These are phyloP conservation scores for Xylona heveae DNA, from an alignment of 495 filamentous ascomycete genomes.

Conservation along the genomic window DNA sequence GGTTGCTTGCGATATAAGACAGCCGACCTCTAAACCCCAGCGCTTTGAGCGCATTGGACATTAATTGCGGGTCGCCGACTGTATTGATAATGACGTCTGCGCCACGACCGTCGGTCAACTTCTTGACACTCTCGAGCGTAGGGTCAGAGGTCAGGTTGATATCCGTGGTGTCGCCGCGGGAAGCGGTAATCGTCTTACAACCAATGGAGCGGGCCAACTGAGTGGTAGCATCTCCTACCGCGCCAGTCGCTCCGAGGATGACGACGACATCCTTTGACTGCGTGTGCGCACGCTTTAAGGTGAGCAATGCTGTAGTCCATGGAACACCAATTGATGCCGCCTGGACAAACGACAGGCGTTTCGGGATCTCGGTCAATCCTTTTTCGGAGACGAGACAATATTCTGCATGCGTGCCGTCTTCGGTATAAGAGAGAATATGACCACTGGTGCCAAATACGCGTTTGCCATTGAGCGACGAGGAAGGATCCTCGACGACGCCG, in stretches of 20 bases:
- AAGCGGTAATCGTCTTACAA: constrained; percentile 11
- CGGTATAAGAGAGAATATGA: constrained; percentile 9
- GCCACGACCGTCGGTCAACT: constrained; percentile 13
- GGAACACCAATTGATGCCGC: constrained; percentile 16
- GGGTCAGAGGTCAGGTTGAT: constrained; percentile 12
- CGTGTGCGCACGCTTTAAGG: constrained; percentile 10
- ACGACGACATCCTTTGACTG: constrained; percentile 14
- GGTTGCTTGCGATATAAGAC: neutral
- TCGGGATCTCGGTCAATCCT: constrained; percentile 12
- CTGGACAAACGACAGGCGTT: constrained; percentile 6
- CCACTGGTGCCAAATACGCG: constrained; percentile 16
- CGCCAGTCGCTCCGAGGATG: constrained; percentile 18
- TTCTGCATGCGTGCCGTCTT: constrained; percentile 17
- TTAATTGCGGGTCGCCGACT: constrained; percentile 12
- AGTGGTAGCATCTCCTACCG: constrained; percentile 14
- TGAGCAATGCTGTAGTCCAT: constrained; percentile 15
- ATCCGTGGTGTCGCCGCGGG: constrained; percentile 12
- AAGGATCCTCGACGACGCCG: constrained; percentile 9
- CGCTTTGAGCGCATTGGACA: constrained; percentile 10
- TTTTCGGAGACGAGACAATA: constrained; percentile 12
- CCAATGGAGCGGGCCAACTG: constrained; percentile 14
- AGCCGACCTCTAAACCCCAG: constrained; percentile 9
- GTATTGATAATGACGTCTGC: constrained; percentile 18
- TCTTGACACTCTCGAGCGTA: constrained; percentile 10
- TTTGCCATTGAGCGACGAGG: constrained; percentile 7